A percentile compares a stretch with the other conserved stretches of the same genome.
Conservation (phyloP, 306 rosid species). For the Adenanthera pavonina region DNA sequence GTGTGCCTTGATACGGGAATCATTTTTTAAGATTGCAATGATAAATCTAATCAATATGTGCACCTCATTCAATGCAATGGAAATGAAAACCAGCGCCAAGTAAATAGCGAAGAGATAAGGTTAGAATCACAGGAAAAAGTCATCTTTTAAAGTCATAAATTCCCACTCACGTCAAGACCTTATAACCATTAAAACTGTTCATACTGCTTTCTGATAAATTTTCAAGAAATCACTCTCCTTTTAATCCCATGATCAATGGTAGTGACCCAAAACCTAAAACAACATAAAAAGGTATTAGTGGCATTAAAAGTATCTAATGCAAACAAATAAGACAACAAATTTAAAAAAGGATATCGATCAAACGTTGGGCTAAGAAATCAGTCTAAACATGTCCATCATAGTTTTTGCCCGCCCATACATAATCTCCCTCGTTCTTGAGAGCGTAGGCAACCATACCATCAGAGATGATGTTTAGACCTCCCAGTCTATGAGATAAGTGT, state of each 20-base stretch:
- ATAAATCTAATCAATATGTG: not conserved
- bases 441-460: constrained; percentile 99
- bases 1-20: not conserved
- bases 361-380: constrained; percentile 98
- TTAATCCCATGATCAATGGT: too few species aligned
- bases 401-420: constrained; percentile 99
- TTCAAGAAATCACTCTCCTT: too few species aligned
- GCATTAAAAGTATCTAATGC: constrained; percentile 15
- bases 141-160: too few species aligned
- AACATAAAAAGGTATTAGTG: constrained; percentile 35
- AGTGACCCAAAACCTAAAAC: constrained; percentile 28
- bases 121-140: too few species aligned
- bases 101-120: too few species aligned
- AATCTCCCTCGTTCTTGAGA: constrained; percentile 96
- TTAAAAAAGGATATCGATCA: constrained; percentile 34
- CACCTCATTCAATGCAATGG: too few species aligned
- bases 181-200: too few species aligned
- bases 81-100: too few species aligned
- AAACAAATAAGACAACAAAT: constrained; percentile 17
- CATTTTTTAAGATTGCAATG: not conserved
- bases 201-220: too few species aligned
- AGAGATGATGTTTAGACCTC: constrained; percentile 97
- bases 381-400: constrained; percentile 99
- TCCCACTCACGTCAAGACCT: too few species aligned
- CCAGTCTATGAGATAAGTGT: constrained; percentile 40